Evolutionary conservation across 1,139 yeast genomes (phyloP).

Genomic region (Candida freyschussii): DNA sequence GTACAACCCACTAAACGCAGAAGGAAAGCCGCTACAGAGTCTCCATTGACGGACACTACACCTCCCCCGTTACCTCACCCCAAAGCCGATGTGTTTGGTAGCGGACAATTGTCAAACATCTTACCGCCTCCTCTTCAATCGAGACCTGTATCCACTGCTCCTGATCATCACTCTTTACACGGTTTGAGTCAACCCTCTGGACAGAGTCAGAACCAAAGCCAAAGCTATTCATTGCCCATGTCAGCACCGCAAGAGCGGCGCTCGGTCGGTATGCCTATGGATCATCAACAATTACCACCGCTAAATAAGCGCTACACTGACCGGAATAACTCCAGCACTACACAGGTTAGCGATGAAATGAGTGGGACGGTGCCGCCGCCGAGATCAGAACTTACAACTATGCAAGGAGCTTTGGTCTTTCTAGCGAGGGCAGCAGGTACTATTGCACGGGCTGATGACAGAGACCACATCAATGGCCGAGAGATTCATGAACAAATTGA

Average conservation of each 20-base stretch:
- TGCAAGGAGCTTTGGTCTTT: slow-evolving; percentile 66
- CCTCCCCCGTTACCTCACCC: background rate
- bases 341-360: slow-evolving; percentile 12
- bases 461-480: slow-evolving; percentile 64
- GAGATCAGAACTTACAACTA: slow-evolving; percentile 34
- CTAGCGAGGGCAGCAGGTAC: slow-evolving; percentile 72
- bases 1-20: slow-evolving; percentile 11
- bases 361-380: slow-evolving; percentile 14
- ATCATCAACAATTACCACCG: background rate
- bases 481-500: slow-evolving; percentile 42
- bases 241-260: background rate
- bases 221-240: background rate
- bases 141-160: slow-evolving; percentile 6
- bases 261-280: slow-evolving; percentile 2
- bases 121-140: slow-evolving; percentile 5
- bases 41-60: background rate
- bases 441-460: slow-evolving; percentile 60
- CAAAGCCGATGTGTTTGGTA: background rate
- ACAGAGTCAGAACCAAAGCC: slow-evolving; percentile 1
- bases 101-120: slow-evolving; percentile 2
- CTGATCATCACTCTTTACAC: slow-evolving; percentile 8
- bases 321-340: slow-evolving; percentile 9
- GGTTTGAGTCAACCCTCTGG: background rate
- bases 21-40: slow-evolving; percentile 7
- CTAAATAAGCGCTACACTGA: slow-evolving; percentile 8